phyloP scores from a whole-genome alignment of 805 yeast species.

The Candida pseudofarinosa region DNA sequence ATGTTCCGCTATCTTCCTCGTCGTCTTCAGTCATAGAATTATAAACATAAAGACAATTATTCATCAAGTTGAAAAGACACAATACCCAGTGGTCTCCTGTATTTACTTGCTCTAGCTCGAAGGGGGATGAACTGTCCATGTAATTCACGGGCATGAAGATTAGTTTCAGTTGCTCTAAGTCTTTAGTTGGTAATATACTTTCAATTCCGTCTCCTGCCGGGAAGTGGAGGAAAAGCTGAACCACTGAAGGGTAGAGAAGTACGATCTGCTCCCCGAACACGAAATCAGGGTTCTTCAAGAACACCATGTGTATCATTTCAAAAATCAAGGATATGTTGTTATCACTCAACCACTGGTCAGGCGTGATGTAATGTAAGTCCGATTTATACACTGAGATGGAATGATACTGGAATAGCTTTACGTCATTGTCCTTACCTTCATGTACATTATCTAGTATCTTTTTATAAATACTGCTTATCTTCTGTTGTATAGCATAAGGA shows the following conservation, averaged over 20 bases:
- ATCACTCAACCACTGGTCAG: slow-evolving; percentile 74
- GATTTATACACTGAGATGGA: slow-evolving; percentile 56
- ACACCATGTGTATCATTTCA: slow-evolving; percentile 38
- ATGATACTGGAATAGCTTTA: slow-evolving; percentile 44
- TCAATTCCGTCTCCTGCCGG: slow-evolving; percentile 18
- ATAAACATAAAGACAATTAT: slow-evolving; percentile 47
- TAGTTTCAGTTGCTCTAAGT: slow-evolving; percentile 34
- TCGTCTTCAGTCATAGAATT: slow-evolving; percentile 54
- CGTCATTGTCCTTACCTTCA: slow-evolving; percentile 11
- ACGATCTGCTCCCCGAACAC: slow-evolving; percentile 21
- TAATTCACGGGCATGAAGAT: slow-evolving; percentile 69
- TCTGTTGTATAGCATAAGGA: slow-evolving; percentile 11
- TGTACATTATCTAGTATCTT: slow-evolving; percentile 10
- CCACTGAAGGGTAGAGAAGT: slow-evolving; percentile 55
- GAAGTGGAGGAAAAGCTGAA: slow-evolving; percentile 53
- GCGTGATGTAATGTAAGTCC: slow-evolving; percentile 54
- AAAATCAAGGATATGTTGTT: slow-evolving; percentile 61
- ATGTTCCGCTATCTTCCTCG: slow-evolving; percentile 23
- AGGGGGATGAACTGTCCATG: slow-evolving; percentile 43
- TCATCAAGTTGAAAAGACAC: slow-evolving; percentile 48
- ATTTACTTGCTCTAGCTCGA: slow-evolving; percentile 46
- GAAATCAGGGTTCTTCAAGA: slow-evolving; percentile 12
- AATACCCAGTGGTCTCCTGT: slow-evolving; percentile 80
- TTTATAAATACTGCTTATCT: slow-evolving; percentile 17
- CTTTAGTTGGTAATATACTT: slow-evolving; percentile 27